Conservation (phyloP, 257 asterid species). For the Penstemon eatonii region DNA sequence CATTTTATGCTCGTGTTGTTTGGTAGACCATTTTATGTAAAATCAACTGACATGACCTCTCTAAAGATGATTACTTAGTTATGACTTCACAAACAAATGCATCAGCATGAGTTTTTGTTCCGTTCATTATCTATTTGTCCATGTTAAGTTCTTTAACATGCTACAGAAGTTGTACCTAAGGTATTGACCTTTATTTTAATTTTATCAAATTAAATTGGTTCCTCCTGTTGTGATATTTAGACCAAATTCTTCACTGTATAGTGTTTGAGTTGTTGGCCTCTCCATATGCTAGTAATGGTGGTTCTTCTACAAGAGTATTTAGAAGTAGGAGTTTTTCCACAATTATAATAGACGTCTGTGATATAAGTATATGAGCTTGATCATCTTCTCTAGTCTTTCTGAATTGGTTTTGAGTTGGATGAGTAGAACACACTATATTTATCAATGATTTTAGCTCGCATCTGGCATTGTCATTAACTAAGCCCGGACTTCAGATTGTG, state of each 20-base stretch:
- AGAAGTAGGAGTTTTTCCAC: background rate
- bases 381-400: background rate
- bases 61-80: background rate
- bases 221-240: background rate
- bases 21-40: background rate
- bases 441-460: background rate
- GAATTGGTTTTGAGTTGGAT: background rate
- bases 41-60: constrained; percentile 2
- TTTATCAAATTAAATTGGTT: constrained; percentile 7
- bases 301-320: background rate
- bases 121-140: constrained; percentile 7
- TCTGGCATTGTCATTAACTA: background rate
- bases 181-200: constrained; percentile 6
- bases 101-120: background rate
- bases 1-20: too few species aligned
- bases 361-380: background rate
- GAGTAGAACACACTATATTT: background rate
- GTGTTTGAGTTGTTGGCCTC: background rate
- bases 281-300: background rate
- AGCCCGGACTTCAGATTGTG: constrained; percentile 10
- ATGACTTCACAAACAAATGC: background rate
- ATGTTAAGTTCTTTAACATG: background rate
- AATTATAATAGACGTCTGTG: background rate
- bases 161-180: background rate
- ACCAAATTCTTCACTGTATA: background rate